These are phyloP conservation scores for Microcyclospora tardicrescens DNA, from an alignment of 2,329 filamentous ascomycete genomes.

Conservation along the genomic window DNA sequence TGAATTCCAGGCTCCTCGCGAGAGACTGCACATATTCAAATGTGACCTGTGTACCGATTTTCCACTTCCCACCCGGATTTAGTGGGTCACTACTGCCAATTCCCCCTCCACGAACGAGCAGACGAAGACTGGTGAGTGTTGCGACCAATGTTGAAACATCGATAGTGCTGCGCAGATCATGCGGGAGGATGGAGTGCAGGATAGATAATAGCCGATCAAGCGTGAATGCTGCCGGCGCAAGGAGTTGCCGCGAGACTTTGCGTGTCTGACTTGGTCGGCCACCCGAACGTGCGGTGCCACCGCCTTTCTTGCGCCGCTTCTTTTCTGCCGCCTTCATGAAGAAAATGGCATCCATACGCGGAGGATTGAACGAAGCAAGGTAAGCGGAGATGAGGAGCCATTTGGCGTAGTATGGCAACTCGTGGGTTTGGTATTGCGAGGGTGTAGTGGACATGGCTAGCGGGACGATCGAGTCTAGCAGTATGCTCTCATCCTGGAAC, in stretches of 20 bases:
- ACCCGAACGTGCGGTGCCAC: constrained; percentile 25
- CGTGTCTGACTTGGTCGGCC: constrained; percentile 36
- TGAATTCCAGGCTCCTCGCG: constrained; percentile 62
- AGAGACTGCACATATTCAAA: constrained; percentile 64
- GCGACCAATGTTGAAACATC: constrained; percentile 47
- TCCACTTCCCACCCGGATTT: constrained; percentile 61
- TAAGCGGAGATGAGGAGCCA: constrained; percentile 66
- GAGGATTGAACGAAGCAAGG: constrained; percentile 66
- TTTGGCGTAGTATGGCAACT: constrained; percentile 58
- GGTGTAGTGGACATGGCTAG: constrained; percentile 5
- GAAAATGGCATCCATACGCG: constrained; percentile 57
- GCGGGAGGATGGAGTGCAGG: constrained; percentile 51
- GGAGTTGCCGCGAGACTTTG: constrained; percentile 63
- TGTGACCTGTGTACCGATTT: constrained; percentile 52
- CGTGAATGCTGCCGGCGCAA: constrained; percentile 65
- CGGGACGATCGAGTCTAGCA: constrained; percentile 50
- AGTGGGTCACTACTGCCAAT: constrained; percentile 47
- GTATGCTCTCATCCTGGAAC: constrained; percentile 59
- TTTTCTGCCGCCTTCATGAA: constrained; percentile 58
- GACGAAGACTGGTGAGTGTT: constrained; percentile 56
- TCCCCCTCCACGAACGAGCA: constrained; percentile 53
- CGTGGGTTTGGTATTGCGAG: constrained; percentile 22
- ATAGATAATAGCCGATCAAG: constrained; percentile 70
- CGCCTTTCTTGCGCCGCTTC: constrained; percentile 37
- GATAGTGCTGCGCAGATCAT: constrained; percentile 29